Evolutionary conservation across 1,284 basidiomycete species (phyloP), one percentile per base, ranked within the genome.

Genomic region (Ganoderma lucidum): DNA sequence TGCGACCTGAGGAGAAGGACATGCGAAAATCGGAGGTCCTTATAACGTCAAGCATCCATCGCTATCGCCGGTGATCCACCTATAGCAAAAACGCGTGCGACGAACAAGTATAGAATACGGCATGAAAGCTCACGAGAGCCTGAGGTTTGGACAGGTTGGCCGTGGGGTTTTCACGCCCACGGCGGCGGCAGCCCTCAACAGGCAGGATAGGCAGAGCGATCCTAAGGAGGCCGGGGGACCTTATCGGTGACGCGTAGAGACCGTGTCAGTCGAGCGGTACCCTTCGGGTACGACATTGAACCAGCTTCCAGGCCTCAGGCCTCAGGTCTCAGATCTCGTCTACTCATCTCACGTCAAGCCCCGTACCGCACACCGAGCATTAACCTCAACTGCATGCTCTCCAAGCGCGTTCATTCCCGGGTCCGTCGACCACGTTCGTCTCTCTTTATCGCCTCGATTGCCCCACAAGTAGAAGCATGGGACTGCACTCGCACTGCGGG

Each of bases 381-480:
- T 56, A 56, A 32, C 53, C 53, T 56, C 53, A 56, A 14, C 23
- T 19, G 53, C 28, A 35, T 35, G 53, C 4, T 17, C 14, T 17
- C 53, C 6, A 56, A 17, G 15, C 32, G 14, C 53, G 5, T 32
- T 56, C 23, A 51, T 51, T 28, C 23, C 10, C 17, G 53, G 53
- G 30, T 19, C 32, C 53, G 53, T 32, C 30, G 53, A 56, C 53
- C 53, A 56, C 53, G 30, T 56, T 56, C 53, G 53, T 56, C 30
- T 35, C 53, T 32, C 53, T 56, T 51, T 56, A 56, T 56, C 53
- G 32, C 53, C 53, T 4, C 14, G 15, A 32, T 56, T 56, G 5
- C 53, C 53, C 15, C 53, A 32, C 53, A 56, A 15, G 53, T 14
- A 28, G 35, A 56, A 17, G 1, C 30, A 56, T 32, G 53, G 53